Percentiles rank a stretch among this genome's conserved stretches.
phyloP scores from a whole-genome alignment of 2,329 filamentous ascomycete genomes.

The Fusarium floridanum region DNA sequence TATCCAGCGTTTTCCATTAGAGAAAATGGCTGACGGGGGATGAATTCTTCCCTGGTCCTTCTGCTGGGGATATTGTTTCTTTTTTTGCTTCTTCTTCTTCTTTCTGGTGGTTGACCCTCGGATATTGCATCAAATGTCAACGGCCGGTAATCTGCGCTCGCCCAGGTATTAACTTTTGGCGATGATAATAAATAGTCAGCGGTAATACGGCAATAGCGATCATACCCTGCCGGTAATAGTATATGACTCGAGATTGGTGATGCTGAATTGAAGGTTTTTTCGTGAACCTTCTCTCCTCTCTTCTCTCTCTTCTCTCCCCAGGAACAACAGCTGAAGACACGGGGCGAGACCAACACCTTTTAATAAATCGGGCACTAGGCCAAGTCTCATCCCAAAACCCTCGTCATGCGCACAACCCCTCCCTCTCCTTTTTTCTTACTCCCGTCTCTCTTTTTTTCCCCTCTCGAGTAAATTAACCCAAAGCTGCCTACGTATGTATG shows the following conservation, averaged over 20 bases:
- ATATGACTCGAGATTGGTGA: background rate
- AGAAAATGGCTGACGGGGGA: background rate
- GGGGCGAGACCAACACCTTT: slow-evolving; percentile 20
- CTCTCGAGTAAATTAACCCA: slow-evolving; percentile 1
- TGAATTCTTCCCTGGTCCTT: background rate
- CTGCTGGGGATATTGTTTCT: background rate
- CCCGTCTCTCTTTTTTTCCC: background rate
- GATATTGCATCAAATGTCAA: slow-evolving; percentile 21
- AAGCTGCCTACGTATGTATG: slow-evolving; percentile 10
- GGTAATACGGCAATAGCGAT: background rate
- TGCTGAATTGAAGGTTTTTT: background rate
- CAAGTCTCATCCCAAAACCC: slow-evolving; percentile 31
- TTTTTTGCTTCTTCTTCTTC: background rate
- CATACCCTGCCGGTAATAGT: background rate
- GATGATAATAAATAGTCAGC: background rate
- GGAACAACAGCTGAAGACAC: background rate
- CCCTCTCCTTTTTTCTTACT: background rate
- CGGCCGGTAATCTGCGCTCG: slow-evolving; percentile 41
- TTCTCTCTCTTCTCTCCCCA: background rate
- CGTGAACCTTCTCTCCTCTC: background rate
- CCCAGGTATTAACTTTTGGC: slow-evolving; percentile 25
- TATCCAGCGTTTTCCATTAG: background rate
- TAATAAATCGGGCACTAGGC: slow-evolving; percentile 19
- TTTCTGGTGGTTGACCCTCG: slow-evolving; percentile 13
- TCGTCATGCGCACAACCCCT: slow-evolving; percentile 24